Evolutionary conservation across 139 green algal species (phyloP).

Genomic region (Chlamydomonas asymmetrica): DNA sequence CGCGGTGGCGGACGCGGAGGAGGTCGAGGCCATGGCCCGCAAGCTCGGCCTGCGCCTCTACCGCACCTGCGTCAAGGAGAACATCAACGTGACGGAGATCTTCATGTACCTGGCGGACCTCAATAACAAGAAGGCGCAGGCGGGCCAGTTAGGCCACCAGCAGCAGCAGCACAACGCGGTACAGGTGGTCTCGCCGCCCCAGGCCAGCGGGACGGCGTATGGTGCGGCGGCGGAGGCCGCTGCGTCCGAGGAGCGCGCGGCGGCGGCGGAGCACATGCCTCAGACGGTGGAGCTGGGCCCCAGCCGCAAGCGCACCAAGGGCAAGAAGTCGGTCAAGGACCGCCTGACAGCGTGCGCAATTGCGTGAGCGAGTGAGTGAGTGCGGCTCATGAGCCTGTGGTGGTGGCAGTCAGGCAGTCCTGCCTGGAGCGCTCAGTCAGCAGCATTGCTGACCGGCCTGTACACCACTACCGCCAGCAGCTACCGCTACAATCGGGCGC

Average conservation of each 20-base stretch:
- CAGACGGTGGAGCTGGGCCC: constrained; percentile 41
- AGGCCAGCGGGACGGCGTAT: neutral
- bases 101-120: constrained; percentile 66
- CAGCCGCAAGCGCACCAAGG: constrained; percentile 49
- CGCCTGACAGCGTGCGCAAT: constrained; percentile 39
- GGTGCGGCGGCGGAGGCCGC: neutral
- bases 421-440: too few species aligned
- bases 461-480: too few species aligned
- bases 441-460: too few species aligned
- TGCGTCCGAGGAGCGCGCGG: neutral
- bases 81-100: constrained; percentile 75
- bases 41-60: constrained; percentile 69
- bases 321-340: constrained; percentile 55
- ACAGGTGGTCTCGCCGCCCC: neutral
- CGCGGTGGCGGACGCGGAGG: constrained; percentile 51
- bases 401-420: too few species aligned
- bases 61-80: constrained; percentile 76
- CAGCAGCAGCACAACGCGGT: neutral
- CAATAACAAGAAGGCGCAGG: constrained; percentile 43
- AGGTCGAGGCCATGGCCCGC: constrained; percentile 63
- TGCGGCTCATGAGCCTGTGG: too few species aligned
- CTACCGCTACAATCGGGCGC: too few species aligned
- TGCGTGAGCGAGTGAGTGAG: constrained; percentile 8
- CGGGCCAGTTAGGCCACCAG: constrained; percentile 26
- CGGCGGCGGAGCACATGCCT: neutral